Evolutionary conservation across 2,329 filamentous ascomycete species (phyloP).

Genomic region (Trichoderma hamatum): DNA sequence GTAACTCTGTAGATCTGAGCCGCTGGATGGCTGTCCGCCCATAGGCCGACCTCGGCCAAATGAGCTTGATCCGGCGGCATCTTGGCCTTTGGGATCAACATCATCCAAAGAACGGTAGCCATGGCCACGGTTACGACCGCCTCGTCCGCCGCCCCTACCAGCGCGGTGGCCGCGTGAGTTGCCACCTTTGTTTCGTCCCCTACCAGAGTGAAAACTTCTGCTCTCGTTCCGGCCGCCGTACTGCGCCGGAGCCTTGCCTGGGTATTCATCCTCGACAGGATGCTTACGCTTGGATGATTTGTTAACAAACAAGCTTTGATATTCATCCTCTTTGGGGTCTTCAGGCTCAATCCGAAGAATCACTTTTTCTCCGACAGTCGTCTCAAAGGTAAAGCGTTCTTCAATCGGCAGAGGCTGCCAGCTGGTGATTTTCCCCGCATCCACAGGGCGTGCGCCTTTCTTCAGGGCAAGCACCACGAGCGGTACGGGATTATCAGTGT

Average conservation of each 20-base stretch:
- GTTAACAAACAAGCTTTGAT: constrained; percentile 64
- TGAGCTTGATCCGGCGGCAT: background rate
- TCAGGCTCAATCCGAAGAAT: constrained; percentile 80
- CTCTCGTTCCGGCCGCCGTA: constrained; percentile 47
- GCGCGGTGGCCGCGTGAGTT: constrained; percentile 44
- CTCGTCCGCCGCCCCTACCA: constrained; percentile 47
- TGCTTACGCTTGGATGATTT: constrained; percentile 63
- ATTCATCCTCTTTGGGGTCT: constrained; percentile 61
- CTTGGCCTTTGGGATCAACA: constrained; percentile 51
- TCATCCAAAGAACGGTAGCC: constrained; percentile 72
- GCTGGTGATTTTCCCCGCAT: constrained; percentile 78
- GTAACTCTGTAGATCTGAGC: constrained; percentile 46
- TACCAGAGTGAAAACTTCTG: constrained; percentile 48
- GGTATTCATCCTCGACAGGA: constrained; percentile 52
- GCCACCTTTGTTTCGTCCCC: constrained; percentile 43
- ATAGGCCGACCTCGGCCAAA: constrained; percentile 33
- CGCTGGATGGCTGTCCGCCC: constrained; percentile 33
- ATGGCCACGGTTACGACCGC: constrained; percentile 52
- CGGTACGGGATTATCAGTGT: constrained; percentile 78
- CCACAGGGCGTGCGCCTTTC: constrained; percentile 73
- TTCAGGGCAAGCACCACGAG: constrained; percentile 81
- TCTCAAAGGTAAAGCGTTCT: constrained; percentile 76
- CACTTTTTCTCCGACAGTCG: constrained; percentile 83
- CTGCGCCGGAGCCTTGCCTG: constrained; percentile 39
- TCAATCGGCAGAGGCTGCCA: constrained; percentile 78